These are phyloP conservation scores for Puccinia horiana DNA, from an alignment of 1,284 basidiomycete genomes.

Conservation along the genomic window DNA sequence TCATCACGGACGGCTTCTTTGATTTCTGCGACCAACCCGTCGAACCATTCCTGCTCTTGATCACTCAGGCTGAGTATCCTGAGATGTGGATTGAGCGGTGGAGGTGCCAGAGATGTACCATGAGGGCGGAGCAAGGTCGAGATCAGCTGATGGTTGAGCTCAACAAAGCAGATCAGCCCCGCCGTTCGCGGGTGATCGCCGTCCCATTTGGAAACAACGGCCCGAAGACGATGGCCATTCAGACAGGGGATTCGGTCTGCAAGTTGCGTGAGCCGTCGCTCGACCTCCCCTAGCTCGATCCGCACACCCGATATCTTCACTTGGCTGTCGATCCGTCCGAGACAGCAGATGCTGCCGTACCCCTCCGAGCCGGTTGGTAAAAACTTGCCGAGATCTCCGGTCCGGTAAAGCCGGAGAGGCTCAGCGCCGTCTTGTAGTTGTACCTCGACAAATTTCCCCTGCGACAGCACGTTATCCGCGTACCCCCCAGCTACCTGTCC, in stretches of 20 bases:
- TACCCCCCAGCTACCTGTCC: conserved; percentile 53
- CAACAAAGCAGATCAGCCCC: conserved; percentile 51
- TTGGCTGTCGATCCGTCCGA: conserved; percentile 54
- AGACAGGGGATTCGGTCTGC: conserved; percentile 1
- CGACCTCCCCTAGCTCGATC: conserved; percentile 55
- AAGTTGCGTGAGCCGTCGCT: conserved; percentile 51
- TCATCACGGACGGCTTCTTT: conserved; percentile 47
- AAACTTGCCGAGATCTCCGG: conserved; percentile 53
- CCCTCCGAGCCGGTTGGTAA: conserved; percentile 50
- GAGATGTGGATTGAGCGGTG: neutral
- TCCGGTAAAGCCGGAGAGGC: conserved; percentile 51
- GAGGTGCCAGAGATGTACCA: neutral
- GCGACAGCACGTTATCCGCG: conserved; percentile 50
- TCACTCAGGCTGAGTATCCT: neutral
- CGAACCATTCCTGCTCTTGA: conserved; percentile 27
- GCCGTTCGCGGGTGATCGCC: conserved; percentile 33
- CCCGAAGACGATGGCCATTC: conserved; percentile 45
- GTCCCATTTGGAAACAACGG: conserved; percentile 54
- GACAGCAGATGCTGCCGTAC: conserved; percentile 53
- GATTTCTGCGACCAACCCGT: conserved; percentile 40
- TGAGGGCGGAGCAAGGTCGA: neutral
- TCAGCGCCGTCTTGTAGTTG: conserved; percentile 10
- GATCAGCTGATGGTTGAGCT: conserved; percentile 21
- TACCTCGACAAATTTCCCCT: conserved; percentile 50
- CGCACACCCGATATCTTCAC: conserved; percentile 54